These are phyloP conservation scores for Polytrichum commune DNA, from an alignment of 225 moss, liverwort and hornwort genomes.

Conservation along the genomic window DNA sequence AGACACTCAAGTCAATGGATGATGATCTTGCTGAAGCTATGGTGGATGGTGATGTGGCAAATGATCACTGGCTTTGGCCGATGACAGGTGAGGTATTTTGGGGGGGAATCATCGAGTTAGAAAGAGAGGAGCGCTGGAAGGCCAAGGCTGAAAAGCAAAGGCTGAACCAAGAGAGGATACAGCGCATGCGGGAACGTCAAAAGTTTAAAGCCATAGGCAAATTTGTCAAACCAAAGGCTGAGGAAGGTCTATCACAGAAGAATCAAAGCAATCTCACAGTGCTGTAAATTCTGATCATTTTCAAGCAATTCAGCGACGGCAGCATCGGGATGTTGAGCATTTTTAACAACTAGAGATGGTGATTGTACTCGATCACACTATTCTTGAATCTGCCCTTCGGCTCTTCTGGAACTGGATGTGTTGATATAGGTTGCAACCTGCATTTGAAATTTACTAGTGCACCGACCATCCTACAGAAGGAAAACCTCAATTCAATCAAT, in stretches of 20 bases:
- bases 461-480: neutral
- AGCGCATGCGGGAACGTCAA: constrained; percentile 57
- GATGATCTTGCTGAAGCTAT: constrained; percentile 85
- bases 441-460: neutral
- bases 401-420: no score
- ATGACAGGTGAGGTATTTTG: constrained; percentile 88
- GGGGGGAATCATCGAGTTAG: constrained; percentile 62
- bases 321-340: neutral
- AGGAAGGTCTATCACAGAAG: neutral
- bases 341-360: neutral
- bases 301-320: neutral
- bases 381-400: no score
- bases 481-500: neutral
- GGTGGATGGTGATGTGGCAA: constrained; percentile 59
- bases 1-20: constrained; percentile 73
- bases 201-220: constrained; percentile 74
- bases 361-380: neutral
- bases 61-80: constrained; percentile 81
- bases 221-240: constrained; percentile 35
- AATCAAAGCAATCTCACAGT: neutral
- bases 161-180: constrained; percentile 53
- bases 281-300: neutral
- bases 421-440: neutral
- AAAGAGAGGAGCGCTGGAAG: constrained; percentile 49
- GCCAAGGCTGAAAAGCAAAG: constrained; percentile 67